These are phyloP conservation scores for Suillus bovinus DNA, from an alignment of 768 basidiomycete species.

Conservation along the genomic window DNA sequence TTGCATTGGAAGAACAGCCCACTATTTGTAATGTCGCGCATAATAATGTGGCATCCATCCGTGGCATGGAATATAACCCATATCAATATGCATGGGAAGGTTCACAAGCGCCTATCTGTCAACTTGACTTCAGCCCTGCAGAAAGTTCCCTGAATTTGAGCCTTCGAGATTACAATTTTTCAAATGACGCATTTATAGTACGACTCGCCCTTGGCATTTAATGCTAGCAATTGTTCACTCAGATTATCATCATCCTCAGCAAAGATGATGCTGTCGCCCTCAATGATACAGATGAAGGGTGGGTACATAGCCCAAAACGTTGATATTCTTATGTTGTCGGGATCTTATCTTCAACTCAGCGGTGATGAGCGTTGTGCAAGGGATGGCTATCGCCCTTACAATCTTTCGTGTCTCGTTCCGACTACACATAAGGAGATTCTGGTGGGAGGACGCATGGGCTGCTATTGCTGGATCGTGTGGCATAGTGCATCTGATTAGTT, in stretches of 20 bases:
- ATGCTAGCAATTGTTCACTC: not conserved
- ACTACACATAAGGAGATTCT: conserved; percentile 21
- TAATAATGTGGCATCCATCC: not conserved
- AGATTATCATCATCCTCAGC: not conserved
- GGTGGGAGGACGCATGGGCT: conserved; percentile 35
- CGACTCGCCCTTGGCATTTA: not conserved
- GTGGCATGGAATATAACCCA: not conserved
- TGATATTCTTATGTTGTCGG: not conserved
- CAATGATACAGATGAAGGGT: conserved; percentile 7
- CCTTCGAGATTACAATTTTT: not conserved
- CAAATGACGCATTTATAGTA: not conserved
- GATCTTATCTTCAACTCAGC: not conserved
- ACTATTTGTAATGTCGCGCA: not conserved
- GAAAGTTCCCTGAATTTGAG: not conserved
- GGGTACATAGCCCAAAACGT: not conserved
- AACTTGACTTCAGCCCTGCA: conserved; percentile 3
- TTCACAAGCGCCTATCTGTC: not conserved
- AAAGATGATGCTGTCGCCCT: not conserved
- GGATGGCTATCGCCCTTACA: conserved; percentile 19
- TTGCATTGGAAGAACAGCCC: not conserved
- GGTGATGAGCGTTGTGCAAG: conserved; percentile 19
- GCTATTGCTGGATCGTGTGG: conserved; percentile 20
- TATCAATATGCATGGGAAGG: not conserved
- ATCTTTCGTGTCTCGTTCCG: conserved; percentile 31
- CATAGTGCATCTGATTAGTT: conserved; percentile 12